phyloP scores from a whole-genome alignment of 257 asterid species.

The Solanum ossicruentum region DNA sequence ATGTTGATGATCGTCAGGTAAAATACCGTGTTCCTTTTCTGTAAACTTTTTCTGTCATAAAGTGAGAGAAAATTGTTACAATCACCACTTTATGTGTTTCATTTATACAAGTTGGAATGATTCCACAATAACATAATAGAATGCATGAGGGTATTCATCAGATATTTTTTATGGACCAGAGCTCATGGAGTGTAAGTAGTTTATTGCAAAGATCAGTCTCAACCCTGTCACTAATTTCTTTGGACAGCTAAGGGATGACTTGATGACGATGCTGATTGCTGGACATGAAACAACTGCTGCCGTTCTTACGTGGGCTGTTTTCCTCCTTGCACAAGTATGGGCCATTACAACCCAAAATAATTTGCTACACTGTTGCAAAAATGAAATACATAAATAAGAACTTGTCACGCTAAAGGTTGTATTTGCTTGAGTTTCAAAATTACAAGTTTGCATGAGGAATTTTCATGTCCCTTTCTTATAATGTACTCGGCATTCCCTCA shows the following conservation, averaged over 20 bases:
- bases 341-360: not conserved
- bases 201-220: not conserved
- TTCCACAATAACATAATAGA: not conserved
- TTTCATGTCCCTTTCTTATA: not conserved
- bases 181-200: not conserved
- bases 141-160: not conserved
- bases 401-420: not conserved
- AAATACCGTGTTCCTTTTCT: constrained; percentile 5
- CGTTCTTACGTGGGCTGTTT: constrained; percentile 94
- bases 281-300: constrained; percentile 99
- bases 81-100: not conserved
- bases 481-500: not conserved
- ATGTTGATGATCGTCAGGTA: constrained; percentile 97
- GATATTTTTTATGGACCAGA: not conserved
- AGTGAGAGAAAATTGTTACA: not conserved
- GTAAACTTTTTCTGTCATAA: not conserved
- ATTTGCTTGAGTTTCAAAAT: not conserved
- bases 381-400: not conserved
- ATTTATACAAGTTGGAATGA: not conserved
- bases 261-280: constrained; percentile 98
- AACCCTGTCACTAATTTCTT: not conserved
- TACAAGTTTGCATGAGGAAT: not conserved
- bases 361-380: not conserved
- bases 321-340: constrained; percentile 82
- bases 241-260: constrained; percentile 85